These are phyloP conservation scores for Acmispon strigosus DNA, from an alignment of 306 rosid species.

Conservation along the genomic window DNA sequence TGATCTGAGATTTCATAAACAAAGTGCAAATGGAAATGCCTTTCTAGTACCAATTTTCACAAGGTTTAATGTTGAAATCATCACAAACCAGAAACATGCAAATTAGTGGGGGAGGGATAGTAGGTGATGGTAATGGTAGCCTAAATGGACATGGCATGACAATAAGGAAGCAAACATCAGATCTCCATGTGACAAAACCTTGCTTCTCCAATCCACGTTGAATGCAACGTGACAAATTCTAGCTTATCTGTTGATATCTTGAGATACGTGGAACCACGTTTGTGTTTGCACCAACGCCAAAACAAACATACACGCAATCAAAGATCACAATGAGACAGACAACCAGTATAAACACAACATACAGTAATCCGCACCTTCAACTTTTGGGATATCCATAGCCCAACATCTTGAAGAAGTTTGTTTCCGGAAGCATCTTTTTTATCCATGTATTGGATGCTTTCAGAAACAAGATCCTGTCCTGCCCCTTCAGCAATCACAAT, in stretches of 20 bases:
- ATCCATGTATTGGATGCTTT: slow-evolving; percentile 38
- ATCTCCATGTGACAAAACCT: too few relatives aligned
- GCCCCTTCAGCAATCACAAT: slow-evolving; percentile 97
- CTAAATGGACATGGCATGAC: neutral
- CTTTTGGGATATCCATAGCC: slow-evolving; percentile 84
- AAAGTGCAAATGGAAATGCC: neutral
- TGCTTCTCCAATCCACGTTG: too few relatives aligned
- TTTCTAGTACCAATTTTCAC: neutral
- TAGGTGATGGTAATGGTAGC: neutral
- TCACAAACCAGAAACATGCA: neutral
- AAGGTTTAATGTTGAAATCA: too few relatives aligned
- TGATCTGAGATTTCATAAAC: neutral
- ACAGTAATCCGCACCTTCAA: slow-evolving; percentile 52
- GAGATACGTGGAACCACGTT: too few relatives aligned
- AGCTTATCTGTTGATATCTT: too few relatives aligned
- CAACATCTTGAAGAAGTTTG: slow-evolving; percentile 91
- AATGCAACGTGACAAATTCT: too few relatives aligned
- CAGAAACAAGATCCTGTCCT: slow-evolving; percentile 77
- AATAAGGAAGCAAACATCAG: neutral
- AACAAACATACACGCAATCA: too few relatives aligned
- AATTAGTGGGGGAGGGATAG: neutral
- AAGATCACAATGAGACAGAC: neutral
- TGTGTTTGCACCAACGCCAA: too few relatives aligned
- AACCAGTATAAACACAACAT: neutral
- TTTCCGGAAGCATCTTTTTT: slow-evolving; percentile 91